Evolutionary conservation across 148 eudicot genomes (phyloP), one percentile per base, ranked within the genome.

Genomic region (Rhododendron ovatum): DNA sequence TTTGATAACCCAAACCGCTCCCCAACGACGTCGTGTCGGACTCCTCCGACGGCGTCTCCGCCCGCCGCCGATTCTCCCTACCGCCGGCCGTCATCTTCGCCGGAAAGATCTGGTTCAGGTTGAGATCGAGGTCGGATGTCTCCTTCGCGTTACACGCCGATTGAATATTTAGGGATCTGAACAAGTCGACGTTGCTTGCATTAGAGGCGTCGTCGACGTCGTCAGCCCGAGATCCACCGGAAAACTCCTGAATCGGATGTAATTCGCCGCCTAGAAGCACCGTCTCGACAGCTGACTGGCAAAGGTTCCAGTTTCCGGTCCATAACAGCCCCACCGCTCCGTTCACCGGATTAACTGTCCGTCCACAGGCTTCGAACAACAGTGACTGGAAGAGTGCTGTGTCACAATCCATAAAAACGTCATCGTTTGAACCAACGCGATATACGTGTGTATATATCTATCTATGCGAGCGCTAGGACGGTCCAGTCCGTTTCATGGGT

Each of bases 251-350:
- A 63, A 82, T 74, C 47, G 89, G 43, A 8, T 82, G 82, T 15
- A 90, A 39, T 18, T 61, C 84, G 28, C 94, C 92, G 74, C 94
- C 92, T 3, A 86, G 50, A 17, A 92, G 91, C 83, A 92, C 91
- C 24, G 91, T 89, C 74, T 89, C 91, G 51, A 91, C 92, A 11
- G 94, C 94, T 41, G 90, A 63, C 57, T 89, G 91, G 71, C 92
- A 91, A 7, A 88, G 9, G 65, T 88, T 88, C 92, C 94, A 92
- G 87, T 92, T 92, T 12, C 94, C 92, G 7, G 91, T 89, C 92
- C 87, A 89, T 4, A 92, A 79, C 3, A 92, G 86, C 1, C 94
- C 94, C 6, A 92, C 90, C 11, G 92, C 92, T 37, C 94, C 94
- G 80, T 37, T 87, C n/a, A 92, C 91, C 9, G 94, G 94, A 59